A percentile compares a stretch with the other conserved stretches of the same genome.
Conservation (phyloP, 2,329 filamentous ascomycete genomes). For the Cladosporium sp. region DNA sequence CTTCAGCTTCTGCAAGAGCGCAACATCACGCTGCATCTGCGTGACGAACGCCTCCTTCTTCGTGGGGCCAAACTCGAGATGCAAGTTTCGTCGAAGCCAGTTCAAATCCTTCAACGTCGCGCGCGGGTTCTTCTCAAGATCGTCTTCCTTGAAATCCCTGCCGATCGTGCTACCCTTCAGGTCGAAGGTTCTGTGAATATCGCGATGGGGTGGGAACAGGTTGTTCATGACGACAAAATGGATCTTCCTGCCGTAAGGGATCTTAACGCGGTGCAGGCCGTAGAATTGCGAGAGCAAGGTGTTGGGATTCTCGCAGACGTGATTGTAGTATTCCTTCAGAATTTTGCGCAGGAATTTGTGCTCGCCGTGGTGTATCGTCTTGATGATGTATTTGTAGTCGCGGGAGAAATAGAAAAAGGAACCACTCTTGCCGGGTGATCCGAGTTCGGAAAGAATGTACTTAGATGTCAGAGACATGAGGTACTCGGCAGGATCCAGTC, state of each 20-base stretch:
- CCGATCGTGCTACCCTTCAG: slow-evolving; percentile 94
- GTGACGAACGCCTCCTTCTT: slow-evolving; percentile 86
- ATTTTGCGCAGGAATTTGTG: slow-evolving; percentile 82
- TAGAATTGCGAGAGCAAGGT: slow-evolving; percentile 97
- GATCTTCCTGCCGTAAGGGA: slow-evolving; percentile 95
- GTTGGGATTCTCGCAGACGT: slow-evolving; percentile 89
- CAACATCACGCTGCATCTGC: slow-evolving; percentile 82
- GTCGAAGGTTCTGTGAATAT: slow-evolving; percentile 96
- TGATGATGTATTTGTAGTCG: slow-evolving; percentile 99
- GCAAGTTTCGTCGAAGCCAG: slow-evolving; percentile 79
- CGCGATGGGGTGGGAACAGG: slow-evolving; percentile 90
- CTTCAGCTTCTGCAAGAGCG: slow-evolving; percentile 75
- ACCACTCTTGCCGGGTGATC: slow-evolving; percentile 94
- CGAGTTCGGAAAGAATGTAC: slow-evolving; percentile 95
- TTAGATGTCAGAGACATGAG: slow-evolving; percentile 97
- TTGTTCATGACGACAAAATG: slow-evolving; percentile 99
- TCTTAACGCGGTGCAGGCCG: slow-evolving; percentile 93
- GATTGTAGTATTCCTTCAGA: slow-evolving; percentile 84
- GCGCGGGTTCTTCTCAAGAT: slow-evolving; percentile 79
- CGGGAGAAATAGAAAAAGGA: slow-evolving; percentile 99
- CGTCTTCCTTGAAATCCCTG: slow-evolving; percentile 82
- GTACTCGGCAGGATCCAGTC: slow-evolving; percentile 92
- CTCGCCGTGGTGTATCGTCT: slow-evolving; percentile 95
- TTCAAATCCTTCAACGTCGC: slow-evolving; percentile 96
- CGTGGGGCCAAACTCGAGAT: slow-evolving; percentile 79